Percentiles rank a stretch among this genome's conserved stretches.
phyloP scores from a whole-genome alignment of 768 basidiomycete genomes.

The Russula foetens region DNA sequence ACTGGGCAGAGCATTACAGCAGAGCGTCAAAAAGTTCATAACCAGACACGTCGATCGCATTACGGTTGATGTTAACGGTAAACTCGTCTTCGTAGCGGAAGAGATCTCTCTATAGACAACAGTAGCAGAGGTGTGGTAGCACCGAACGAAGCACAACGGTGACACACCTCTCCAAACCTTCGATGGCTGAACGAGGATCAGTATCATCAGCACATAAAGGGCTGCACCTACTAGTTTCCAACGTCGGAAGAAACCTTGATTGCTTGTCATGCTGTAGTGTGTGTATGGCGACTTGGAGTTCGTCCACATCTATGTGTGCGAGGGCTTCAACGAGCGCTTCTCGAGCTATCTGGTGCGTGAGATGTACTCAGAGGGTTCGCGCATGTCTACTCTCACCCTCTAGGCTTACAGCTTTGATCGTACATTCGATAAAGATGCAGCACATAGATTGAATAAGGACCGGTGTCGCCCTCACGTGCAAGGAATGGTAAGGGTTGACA shows the following conservation, averaged over 20 bases:
- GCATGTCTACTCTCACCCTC: not conserved
- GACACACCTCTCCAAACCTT: conserved; percentile 1
- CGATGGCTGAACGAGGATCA: conserved; percentile 2
- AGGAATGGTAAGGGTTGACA: conserved; percentile 9
- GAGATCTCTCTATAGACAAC: not conserved
- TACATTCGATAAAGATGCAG: conserved; percentile 8
- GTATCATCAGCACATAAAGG: not conserved
- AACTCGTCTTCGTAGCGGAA: not conserved
- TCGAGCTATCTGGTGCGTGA: not conserved
- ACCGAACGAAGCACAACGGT: not conserved
- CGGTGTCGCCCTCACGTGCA: conserved; percentile 1
- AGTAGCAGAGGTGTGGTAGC: not conserved
- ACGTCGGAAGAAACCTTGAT: not conserved
- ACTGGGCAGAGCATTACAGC: not conserved
- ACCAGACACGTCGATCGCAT: not conserved
- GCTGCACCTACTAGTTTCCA: conserved; percentile 1
- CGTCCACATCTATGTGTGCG: not conserved
- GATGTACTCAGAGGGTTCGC: not conserved
- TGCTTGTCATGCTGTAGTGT: conserved; percentile 1
- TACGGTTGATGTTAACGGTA: not conserved
- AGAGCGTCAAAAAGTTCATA: conserved; percentile 12
- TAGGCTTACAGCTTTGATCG: not conserved
- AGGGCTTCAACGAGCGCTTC: conserved; percentile 4
- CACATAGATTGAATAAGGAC: conserved; percentile 3
- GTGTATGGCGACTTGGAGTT: conserved; percentile 1